Evolutionary conservation across 2,329 filamentous ascomycete genomes (phyloP), one percentile per base, ranked within the genome.

Genomic region (Xylaria sp.): DNA sequence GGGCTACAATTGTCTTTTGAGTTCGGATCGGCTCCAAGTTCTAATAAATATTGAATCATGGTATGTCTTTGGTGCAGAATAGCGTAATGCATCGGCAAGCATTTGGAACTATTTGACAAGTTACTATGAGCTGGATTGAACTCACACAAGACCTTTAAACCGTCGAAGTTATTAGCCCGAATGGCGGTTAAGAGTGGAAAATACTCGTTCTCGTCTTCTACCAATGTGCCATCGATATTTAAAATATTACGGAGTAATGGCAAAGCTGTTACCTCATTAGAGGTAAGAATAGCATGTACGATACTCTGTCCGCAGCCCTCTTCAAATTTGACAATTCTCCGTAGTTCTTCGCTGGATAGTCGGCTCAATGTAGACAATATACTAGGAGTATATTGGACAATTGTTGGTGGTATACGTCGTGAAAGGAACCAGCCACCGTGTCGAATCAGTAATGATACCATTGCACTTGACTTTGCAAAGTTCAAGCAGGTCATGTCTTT

Each of bases 41-140:
- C 31, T 4, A 62, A 44, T 11, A 56, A 15, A n/a, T 3, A 38
- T 36, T 17, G 13, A 44, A 51, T 27, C 10, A 7, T 36, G 20
- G 11, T n/a, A 33, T 0, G 9, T 1, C 25, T 20, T 1, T 2
- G 0, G 39, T 11, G 2, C 0, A 1, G 1, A 5, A 27, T 6
- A 20, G 61, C 47, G 11, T 2, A 0, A 11, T 4, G 5, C 38
- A 57, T 20, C 2, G n/a, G 7, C 10, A 29, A 42, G 2, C 20
- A 17, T 29, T 33, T 44, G 4, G 11, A 1, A 2, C 10, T 11
- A 9, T 44, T 15, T 5, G 2, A 22, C 15, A 17, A 0, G n/a
- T 59, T 45, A 0, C 47, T 17, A 10, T 54, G 2, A 1, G 31
- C 22, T 42, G 5, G 22, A 5, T 5, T 20, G 31, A 39, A 17